A percentile compares a stretch with the other conserved stretches of the same genome.
Conservation (phyloP, 441 rosid species). For the Macaranga tanarius region DNA sequence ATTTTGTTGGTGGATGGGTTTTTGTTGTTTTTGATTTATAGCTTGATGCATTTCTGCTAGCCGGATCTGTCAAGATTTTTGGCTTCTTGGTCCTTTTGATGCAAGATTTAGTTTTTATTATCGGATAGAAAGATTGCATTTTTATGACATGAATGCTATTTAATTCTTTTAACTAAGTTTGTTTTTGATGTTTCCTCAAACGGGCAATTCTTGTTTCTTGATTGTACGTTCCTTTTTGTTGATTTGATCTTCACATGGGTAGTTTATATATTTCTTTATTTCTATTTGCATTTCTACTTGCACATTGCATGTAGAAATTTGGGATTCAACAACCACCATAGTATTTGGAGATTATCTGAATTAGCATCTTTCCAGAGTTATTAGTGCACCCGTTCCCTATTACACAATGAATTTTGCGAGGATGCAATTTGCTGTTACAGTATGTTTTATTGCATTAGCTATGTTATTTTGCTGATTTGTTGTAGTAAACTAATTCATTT, state of each 20-base stretch:
- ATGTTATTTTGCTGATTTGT: too few species aligned
- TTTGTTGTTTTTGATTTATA: too few species aligned
- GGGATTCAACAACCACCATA: not conserved
- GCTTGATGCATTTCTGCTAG: not conserved
- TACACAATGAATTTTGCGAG: too few species aligned
- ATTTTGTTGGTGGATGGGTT: constrained; percentile 9
- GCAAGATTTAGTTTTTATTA: not conserved
- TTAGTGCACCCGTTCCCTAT: not conserved
- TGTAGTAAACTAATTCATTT: too few species aligned
- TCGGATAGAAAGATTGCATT: not conserved
- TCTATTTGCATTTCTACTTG: not conserved
- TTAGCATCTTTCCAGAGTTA: not conserved
- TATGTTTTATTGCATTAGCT: too few species aligned
- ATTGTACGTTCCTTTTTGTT: not conserved
- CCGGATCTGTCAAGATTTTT: constrained; percentile 10
- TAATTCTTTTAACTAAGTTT: not conserved
- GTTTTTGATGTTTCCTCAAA: not conserved
- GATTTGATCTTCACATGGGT: not conserved
- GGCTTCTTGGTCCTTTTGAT: not conserved
- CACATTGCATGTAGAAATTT: constrained; percentile 2
- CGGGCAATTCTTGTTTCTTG: not conserved
- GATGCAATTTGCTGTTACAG: too few species aligned
- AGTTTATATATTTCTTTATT: not conserved
- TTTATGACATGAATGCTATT: not conserved
- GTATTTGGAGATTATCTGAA: not conserved